Percentiles rank a stretch among this genome's conserved stretches.
These are phyloP conservation scores for Candida ipomoeae DNA, from an alignment of 805 yeast genomes.

Conservation along the genomic window DNA sequence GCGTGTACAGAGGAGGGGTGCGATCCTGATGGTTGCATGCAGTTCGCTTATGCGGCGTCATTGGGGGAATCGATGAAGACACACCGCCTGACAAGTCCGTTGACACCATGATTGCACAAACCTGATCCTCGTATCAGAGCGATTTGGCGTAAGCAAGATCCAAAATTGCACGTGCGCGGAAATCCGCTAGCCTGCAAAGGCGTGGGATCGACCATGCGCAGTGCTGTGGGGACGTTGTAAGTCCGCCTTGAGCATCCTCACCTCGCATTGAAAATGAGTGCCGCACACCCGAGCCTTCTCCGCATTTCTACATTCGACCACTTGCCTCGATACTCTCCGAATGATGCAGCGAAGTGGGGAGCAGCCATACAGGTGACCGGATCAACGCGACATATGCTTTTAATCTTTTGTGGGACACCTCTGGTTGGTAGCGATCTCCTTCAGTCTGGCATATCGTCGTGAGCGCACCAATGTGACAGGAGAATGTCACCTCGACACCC, in stretches of 20 bases:
- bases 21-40: neutral
- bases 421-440: neutral
- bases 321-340: neutral
- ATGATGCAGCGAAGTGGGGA: constrained; percentile 4
- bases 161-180: neutral
- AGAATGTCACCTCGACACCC: neutral
- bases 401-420: neutral
- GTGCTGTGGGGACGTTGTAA: constrained; percentile 3
- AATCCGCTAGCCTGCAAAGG: neutral
- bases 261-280: neutral
- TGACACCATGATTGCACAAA: too few relatives aligned
- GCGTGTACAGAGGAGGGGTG: constrained; percentile 9
- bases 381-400: neutral
- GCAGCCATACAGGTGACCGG: neutral
- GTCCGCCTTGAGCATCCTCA: constrained; percentile 1
- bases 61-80: neutral
- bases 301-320: constrained; percentile 1
- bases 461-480: neutral
- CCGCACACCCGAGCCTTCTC: constrained; percentile 2
- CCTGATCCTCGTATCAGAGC: too few relatives aligned
- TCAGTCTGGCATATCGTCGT: neutral
- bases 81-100: neutral
- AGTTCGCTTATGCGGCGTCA: neutral
- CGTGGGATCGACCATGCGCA: neutral
- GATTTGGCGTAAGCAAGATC: too few relatives aligned